Evolutionary conservation across 495 filamentous ascomycete genomes (phyloP).

Genomic region (Penicillium silybi): DNA sequence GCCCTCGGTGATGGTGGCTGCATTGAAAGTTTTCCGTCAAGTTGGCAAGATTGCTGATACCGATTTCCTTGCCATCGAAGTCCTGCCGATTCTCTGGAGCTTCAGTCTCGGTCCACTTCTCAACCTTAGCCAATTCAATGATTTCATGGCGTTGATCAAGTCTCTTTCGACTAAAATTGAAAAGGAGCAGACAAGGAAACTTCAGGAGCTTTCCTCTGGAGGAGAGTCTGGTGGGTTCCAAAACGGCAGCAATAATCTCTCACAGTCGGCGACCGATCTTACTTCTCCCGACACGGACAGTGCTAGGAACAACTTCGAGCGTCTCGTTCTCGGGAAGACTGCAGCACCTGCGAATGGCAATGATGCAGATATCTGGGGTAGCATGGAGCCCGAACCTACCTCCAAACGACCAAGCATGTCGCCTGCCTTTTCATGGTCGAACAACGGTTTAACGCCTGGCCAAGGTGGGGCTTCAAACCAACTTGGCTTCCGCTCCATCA

Average conservation of each 20-base stretch:
- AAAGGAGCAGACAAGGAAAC: conserved; percentile 78
- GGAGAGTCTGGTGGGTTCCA: conserved; percentile 37
- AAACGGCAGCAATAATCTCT: conserved; percentile 27
- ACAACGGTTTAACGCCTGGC: conserved; percentile 5
- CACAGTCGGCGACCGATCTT: conserved; percentile 18
- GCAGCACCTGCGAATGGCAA: conserved; percentile 21
- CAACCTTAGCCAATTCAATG: conserved; percentile 79
- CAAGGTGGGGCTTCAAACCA: conserved; percentile 18
- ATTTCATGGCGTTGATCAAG: conserved; percentile 84
- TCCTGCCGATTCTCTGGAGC: conserved; percentile 83
- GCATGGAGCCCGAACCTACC: conserved; percentile 30
- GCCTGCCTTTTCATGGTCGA: conserved; percentile 48
- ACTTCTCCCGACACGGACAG: conserved; percentile 30
- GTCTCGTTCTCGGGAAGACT: conserved; percentile 70
- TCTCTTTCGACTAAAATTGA: conserved; percentile 75
- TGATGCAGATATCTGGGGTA: conserved; percentile 36
- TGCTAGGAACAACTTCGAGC: conserved; percentile 74
- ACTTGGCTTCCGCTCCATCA: conserved; percentile 45
- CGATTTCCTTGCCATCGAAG: conserved; percentile 91
- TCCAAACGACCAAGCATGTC: conserved; percentile 24
- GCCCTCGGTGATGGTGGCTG: conserved; percentile 95
- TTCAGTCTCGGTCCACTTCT: conserved; percentile 90
- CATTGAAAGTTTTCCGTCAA: conserved; percentile 75
- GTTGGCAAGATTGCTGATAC: conserved; percentile 78
- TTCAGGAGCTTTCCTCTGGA: conserved; percentile 71